Base-by-base conservation (phyloP, 495 filamentous ascomycete genomes). In the Podospora fimiseda region DNA sequence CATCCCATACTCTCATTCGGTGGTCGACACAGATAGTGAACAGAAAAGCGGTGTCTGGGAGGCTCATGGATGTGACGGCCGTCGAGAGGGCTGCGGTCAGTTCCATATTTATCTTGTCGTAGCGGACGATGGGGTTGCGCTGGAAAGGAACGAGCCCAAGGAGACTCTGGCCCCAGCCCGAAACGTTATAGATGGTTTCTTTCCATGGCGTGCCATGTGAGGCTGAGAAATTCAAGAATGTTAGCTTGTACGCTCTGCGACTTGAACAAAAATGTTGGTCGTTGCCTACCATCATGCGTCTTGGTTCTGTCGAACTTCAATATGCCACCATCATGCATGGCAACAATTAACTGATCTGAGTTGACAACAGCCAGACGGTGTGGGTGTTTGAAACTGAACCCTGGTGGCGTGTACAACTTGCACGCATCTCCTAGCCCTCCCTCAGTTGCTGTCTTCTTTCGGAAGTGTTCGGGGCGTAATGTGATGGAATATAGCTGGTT, bases 1-100 rank as follows among this genome's bases (percentile, higher is more conserved):
- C 71, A 59, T 92, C 92, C 92, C 91, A 95, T 22, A 89, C 81
- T 61, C 87, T 84, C 60, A 99, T 68, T 2, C 81, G 85, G 60
- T 97, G 90, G 56, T 97, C 88, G 38, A 96, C 65, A 59, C 85
- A 92, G 22, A 93, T 80, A 0, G 89, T 89, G 60, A 94, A 93
- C 1, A 94, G 76, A 60, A 90, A 79, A 2, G 71, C 65, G 0
- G 66, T 68, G 18, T 70, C 63, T 24, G 71, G 59, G 20, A 73
- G 57, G 8, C 70, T 72, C 51, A 74, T 64, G 37, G 57, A 76
- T 1, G 79, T 83, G 18, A 68, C 58, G 1, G 62, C 62, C 50
- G 89, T 81, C 18, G 86, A 82, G 24, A 78, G 80, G 19, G 82
- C 79, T 14, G 80, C 72, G 42, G 77, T 84, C 48, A 79, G 57